Percentiles rank a stretch among this genome's conserved stretches.
Conservation (phyloP, 2,329 filamentous ascomycete species). For the Calonectria hawksworthii region DNA sequence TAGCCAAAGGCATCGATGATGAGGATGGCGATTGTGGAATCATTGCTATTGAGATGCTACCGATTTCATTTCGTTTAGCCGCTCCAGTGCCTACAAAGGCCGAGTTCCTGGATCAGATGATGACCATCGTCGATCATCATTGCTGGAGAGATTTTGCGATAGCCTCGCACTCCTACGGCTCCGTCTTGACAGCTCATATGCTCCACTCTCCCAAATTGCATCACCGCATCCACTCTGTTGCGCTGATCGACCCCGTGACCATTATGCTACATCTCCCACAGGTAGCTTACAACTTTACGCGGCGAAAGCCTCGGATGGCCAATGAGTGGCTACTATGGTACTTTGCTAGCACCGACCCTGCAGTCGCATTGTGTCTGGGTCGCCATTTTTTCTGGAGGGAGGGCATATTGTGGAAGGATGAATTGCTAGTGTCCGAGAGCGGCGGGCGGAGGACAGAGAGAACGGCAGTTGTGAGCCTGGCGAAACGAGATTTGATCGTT, state of each 20-base stretch:
- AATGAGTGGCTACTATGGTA: conserved; percentile 81
- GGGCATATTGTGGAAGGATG: conserved; percentile 79
- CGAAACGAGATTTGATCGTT: conserved; percentile 75
- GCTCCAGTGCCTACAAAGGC: conserved; percentile 62
- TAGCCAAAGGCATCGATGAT: conserved; percentile 55
- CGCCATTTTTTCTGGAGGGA: conserved; percentile 80
- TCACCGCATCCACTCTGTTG: conserved; percentile 62
- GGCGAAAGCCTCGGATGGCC: conserved; percentile 65
- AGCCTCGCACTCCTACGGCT: conserved; percentile 75
- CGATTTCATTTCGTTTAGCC: conserved; percentile 75
- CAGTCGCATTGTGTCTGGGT: conserved; percentile 74
- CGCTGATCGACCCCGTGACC: conserved; percentile 73
- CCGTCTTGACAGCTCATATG: conserved; percentile 73
- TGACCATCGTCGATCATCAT: conserved; percentile 69
- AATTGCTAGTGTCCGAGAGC: conserved; percentile 57
- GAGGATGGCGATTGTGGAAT: conserved; percentile 67
- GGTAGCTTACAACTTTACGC: conserved; percentile 80
- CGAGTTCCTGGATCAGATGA: conserved; percentile 70
- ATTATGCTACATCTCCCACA: conserved; percentile 78
- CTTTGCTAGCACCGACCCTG: conserved; percentile 77
- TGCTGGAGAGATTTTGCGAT: conserved; percentile 71
- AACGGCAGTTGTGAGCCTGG: conserved; percentile 69
- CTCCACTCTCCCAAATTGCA: conserved; percentile 64
- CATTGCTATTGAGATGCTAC: conserved; percentile 75
- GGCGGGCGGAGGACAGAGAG: conserved; percentile 42